These are phyloP conservation scores for Colletotrichum phormii DNA, from an alignment of 2,329 filamentous ascomycete species.

Conservation along the genomic window DNA sequence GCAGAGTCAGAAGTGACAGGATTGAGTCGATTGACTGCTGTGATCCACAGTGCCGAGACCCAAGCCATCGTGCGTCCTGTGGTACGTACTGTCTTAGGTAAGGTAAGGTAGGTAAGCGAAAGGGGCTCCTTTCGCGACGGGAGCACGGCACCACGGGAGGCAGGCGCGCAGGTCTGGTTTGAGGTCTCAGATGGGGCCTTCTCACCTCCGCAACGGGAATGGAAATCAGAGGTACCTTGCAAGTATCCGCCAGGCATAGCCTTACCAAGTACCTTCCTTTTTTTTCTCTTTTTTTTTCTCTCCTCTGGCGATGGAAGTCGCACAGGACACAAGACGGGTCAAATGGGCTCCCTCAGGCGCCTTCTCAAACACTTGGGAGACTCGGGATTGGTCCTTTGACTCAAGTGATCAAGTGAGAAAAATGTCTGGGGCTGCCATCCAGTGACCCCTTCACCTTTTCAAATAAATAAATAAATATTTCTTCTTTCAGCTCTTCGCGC, in stretches of 20 bases:
- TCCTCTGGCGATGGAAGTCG: background rate
- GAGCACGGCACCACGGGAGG: no score
- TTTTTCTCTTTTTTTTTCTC: no score
- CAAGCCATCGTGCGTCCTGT: constrained; percentile 8
- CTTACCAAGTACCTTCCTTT: background rate
- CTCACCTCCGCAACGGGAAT: background rate
- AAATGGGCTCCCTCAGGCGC: background rate
- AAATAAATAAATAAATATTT: no score
- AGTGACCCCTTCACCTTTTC: background rate
- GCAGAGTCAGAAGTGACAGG: constrained; percentile 25
- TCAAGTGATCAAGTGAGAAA: background rate
- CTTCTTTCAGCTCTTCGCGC: background rate
- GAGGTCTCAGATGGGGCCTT: no score
- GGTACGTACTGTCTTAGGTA: background rate
- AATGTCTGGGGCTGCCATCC: background rate
- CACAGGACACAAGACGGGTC: background rate
- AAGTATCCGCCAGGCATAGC: background rate
- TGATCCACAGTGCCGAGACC: constrained; percentile 27
- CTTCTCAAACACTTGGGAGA: background rate
- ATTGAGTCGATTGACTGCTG: background rate
- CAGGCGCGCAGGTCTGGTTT: no score
- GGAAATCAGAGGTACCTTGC: constrained; percentile 1
- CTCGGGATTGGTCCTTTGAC: background rate
- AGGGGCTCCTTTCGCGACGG: background rate
- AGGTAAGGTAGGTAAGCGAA: background rate